Evolutionary conservation across 768 basidiomycete species (phyloP), one percentile per base, ranked within the genome.

Genomic region (Glaciozyma antarctica): DNA sequence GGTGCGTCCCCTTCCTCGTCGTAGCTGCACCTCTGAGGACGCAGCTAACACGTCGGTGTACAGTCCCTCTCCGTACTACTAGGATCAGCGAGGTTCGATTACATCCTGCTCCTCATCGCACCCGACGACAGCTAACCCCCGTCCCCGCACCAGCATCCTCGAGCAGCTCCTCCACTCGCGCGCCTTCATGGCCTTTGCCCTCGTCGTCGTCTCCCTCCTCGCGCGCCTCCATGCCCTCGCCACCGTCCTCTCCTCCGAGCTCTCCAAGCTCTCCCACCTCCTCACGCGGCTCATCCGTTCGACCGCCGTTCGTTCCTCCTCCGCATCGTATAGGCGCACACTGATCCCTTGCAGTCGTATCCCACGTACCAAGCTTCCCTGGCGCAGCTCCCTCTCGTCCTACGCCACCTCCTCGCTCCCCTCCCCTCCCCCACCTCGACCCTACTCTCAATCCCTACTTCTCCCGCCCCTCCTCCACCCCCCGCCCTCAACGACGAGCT

Each of bases 121-220:
- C 7, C 26, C 17, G 16, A 7, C 57, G 24, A 5, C 28, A 9
- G 10, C 32, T 52, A 16, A n/a, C 30, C 2, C 30, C 1, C 19
- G 24, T n/a, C 44, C 24, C 30, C 15, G 13, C 38, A 12, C n/a
- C 65, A 70, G 65, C 41, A 64, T 67, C 55, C 65, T 70, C 61
- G 63, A 70, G 44, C 69, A 67, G 51, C 61, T 70, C 32, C 32
- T 70, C 63, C 52, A 67, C n/a, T 64, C 69, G 19, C 60, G 61
- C 19, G 65, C 65, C 0, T 70, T 70, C 45, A 63, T 70, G 38
- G 60, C 69, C 10, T 67, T 70, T 24, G 63, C 62, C 5, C 30
- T 70, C 24, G 61, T 70, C 32, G 44, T 70, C 26, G 58, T 70
- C 5, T 54, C 69, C 2, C 69, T 70, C 47, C 45, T 62, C 5